These are phyloP conservation scores for Hamamelis virginiana DNA, from an alignment of 164 flowering plant genomes.

Conservation along the genomic window DNA sequence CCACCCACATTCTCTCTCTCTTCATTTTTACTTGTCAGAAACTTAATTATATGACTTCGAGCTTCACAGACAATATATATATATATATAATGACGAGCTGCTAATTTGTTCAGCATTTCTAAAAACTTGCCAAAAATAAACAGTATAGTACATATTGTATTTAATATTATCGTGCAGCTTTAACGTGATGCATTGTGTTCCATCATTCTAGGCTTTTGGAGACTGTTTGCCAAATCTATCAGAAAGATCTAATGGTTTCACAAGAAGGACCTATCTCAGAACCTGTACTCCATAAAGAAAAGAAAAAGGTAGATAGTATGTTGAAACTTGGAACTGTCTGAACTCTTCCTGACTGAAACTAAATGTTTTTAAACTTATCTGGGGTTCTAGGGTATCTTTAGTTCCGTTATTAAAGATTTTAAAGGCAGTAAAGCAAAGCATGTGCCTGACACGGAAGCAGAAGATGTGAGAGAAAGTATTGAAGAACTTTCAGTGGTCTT, in stretches of 20 bases:
- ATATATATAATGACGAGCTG: neutral
- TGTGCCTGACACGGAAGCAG: conserved; percentile 38
- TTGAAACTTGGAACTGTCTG: neutral
- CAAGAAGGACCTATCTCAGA: conserved; percentile 32
- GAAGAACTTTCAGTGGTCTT: conserved; percentile 61
- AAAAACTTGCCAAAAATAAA: neutral
- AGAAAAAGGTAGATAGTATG: conserved; percentile 61
- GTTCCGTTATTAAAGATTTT: conserved; percentile 54
- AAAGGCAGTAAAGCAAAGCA: conserved; percentile 57
- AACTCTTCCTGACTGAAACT: neutral
- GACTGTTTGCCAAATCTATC: conserved; percentile 47
- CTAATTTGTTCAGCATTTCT: neutral
- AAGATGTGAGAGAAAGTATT: conserved; percentile 42
- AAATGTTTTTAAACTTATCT: conserved; percentile 3
- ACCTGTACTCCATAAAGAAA: conserved; percentile 52
- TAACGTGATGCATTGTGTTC: neutral
- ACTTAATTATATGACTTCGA: too few relatives aligned
- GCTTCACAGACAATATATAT: neutral
- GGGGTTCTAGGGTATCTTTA: conserved; percentile 59
- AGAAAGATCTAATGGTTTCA: conserved; percentile 31
- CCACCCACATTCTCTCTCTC: too few relatives aligned
- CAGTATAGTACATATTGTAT: neutral
- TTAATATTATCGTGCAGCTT: neutral
- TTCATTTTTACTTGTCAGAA: neutral
- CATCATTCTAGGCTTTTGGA: conserved; percentile 49